Conservation (phyloP, 257 asterid genomes). For the Thymus mandschuricus region DNA sequence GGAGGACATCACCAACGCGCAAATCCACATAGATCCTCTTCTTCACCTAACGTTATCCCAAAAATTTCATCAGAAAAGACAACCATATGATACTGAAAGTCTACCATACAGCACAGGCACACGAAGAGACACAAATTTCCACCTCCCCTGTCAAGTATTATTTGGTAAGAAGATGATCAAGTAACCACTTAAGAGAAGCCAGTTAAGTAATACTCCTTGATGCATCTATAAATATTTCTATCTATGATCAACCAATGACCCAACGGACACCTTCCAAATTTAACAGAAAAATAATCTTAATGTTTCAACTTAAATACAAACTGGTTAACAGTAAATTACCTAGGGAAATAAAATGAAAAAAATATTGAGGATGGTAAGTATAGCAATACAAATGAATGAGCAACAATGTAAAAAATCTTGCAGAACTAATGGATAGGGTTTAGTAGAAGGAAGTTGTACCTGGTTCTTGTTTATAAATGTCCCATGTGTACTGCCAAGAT, state of each 20-base stretch:
- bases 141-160: slow-evolving; percentile 6
- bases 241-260: slow-evolving; percentile 13
- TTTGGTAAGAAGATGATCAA: slow-evolving; percentile 4
- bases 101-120: slow-evolving; percentile 19
- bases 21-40: slow-evolving; percentile 77
- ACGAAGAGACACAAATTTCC: slow-evolving; percentile 17
- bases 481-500: slow-evolving; percentile 95
- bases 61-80: slow-evolving; percentile 23
- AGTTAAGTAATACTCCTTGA: slow-evolving; percentile 16
- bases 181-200: slow-evolving; percentile 3
- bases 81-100: slow-evolving; percentile 21
- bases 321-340: not conserved
- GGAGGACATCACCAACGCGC: slow-evolving; percentile 93
- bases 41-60: slow-evolving; percentile 57
- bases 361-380: not conserved
- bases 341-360: not conserved
- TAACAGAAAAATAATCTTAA: not conserved
- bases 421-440: slow-evolving; percentile 11
- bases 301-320: slow-evolving; percentile 8
- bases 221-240: slow-evolving; percentile 13
- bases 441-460: slow-evolving; percentile 47
- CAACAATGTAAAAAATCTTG: slow-evolving; percentile 13
- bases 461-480: slow-evolving; percentile 85
- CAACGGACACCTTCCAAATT: slow-evolving; percentile 19
- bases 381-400: slow-evolving; percentile 20